Evolutionary conservation across 2,329 filamentous ascomycete species (phyloP), one percentile per base, ranked within the genome.

Genomic region (Coniosporium tulheliwenetii): DNA sequence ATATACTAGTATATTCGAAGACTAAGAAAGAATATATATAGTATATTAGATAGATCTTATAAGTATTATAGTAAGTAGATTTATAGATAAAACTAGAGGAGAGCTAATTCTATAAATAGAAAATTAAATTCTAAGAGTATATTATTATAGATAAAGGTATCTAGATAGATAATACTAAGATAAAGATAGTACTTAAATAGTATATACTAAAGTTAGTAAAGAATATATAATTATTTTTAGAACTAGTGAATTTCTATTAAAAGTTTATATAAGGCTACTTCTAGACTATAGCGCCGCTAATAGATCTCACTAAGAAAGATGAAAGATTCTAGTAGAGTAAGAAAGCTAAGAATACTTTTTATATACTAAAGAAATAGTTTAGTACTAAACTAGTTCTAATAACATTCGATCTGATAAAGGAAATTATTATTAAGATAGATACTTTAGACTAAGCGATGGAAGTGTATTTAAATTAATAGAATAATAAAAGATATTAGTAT

Each of bases 91-190:
- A 46, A 26, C 29, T 35, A 14, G 41, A 39, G 36, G 48, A 48
- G 35, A 47, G 34, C 30, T 30, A 37, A 3, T 49, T 50, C 37
- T 37, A 40, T 39, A 26, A 10, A 2, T 15, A 41, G 5, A 9
- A 47, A 30, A 39, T 49, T 30, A 31, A 45, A n/a, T 51, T 45
- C 41, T 33, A 49, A 39, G 41, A 43, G 2, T 48, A 40, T 33
- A 34, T 49, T 8, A 33, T 48, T 30, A 39, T 8, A 5, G 38
- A 29, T 15, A 10, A 30, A 9, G 36, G 39, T 2, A 33, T 44
- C 10, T 10, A 9, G 8, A 39, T 45, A 26, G 40, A 47, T 34
- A 14, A 5, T 12, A 19, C 8, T 3, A 38, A 37, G 37, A 30
- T 44, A 10, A 10, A 13, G 2, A 15, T 34, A 7, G 41, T 44